Base-by-base conservation (phyloP, 1,284 basidiomycete genomes). In the Sanghuangporus baumii region DNA sequence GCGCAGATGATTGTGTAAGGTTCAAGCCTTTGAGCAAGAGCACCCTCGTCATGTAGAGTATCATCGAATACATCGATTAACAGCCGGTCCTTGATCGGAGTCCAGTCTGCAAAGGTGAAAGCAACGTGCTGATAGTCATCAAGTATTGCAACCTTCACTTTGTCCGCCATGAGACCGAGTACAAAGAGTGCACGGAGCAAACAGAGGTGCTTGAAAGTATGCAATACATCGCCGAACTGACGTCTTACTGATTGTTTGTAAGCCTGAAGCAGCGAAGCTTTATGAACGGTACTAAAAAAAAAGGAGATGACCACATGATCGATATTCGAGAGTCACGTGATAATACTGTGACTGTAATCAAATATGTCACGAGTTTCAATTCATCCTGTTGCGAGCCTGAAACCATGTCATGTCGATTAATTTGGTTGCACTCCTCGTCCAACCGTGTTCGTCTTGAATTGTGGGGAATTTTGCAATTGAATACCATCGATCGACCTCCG, bases 91-190 rank as follows among this genome's bases (percentile, higher is more conserved):
- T 72, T 63, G 48, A 86, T 66, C 36, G 73, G 40, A 23, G 74
- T 77, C 84, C 84, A 86, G 68, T 86, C 82, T 48, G 81, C 81
- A 63, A 72, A 75, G 2, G 72, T 76, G 23, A 82, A 72, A 6
- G 83, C 79, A 18, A 82, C 79, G 41, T 75, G 70, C 67, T 86
- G 82, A 70, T 87, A 88, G 71, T 88, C 86, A 69, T 89, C 86
- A 11, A 88, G 78, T 61, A 89, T 80, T 1, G 82, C 82, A 50
- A 84, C 73, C 55, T 74, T 76, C 41, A 70, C 52, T 16, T 63
- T 52, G 48, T 47, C 57, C 54, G 55, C 63, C 64, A 48, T 62
- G 40, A 31, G 20, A 12, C 2, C 37, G n/a, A 31, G 40, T 23
- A 18, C 16, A 5, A 23, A 23, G 26, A 31, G 43, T 8, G 16